phyloP scores from a whole-genome alignment of 1,284 basidiomycete species.

The Tilletia horrida region DNA sequence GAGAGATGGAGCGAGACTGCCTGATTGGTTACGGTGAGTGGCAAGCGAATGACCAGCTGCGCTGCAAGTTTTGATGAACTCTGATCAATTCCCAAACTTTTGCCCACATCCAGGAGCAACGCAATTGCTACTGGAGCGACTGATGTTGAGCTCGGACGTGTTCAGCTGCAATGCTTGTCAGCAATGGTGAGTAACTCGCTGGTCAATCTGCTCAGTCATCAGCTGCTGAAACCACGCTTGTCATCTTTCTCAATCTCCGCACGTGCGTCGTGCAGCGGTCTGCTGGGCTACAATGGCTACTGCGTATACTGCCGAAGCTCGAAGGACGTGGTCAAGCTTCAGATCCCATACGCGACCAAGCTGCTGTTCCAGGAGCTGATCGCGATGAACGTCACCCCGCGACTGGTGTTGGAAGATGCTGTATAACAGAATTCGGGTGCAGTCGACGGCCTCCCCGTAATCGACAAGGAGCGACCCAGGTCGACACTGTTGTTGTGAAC shows the following conservation, averaged over 20 bases:
- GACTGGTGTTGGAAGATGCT: constrained; percentile 55
- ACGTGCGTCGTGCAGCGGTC: constrained; percentile 61
- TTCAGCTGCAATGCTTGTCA: constrained; percentile 97
- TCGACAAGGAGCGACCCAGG: too few species aligned
- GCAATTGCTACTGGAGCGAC: constrained; percentile 86
- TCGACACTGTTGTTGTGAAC: too few species aligned
- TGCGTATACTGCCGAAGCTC: constrained; percentile 76
- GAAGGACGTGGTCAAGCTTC: constrained; percentile 90
- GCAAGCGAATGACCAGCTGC: not conserved
- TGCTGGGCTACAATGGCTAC: constrained; percentile 78
- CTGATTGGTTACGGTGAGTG: constrained; percentile 46
- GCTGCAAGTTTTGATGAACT: not conserved
- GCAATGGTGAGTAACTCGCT: constrained; percentile 59
- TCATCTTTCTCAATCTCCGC: not conserved
- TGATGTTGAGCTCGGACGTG: constrained; percentile 88
- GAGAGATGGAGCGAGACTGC: constrained; percentile 98
- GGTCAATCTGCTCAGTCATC: not conserved
- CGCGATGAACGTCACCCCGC: constrained; percentile 58
- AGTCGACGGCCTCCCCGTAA: too few species aligned
- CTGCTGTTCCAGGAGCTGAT: constrained; percentile 89
- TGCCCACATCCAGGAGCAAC: constrained; percentile 66
- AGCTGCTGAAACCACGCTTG: too few species aligned
- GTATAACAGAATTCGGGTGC: constrained; percentile 21
- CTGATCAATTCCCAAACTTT: not conserved
- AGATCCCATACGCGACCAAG: constrained; percentile 98